Evolutionary conservation across 768 basidiomycete species (phyloP), one percentile per base, ranked within the genome.

Genomic region (Boletus sensibilis): DNA sequence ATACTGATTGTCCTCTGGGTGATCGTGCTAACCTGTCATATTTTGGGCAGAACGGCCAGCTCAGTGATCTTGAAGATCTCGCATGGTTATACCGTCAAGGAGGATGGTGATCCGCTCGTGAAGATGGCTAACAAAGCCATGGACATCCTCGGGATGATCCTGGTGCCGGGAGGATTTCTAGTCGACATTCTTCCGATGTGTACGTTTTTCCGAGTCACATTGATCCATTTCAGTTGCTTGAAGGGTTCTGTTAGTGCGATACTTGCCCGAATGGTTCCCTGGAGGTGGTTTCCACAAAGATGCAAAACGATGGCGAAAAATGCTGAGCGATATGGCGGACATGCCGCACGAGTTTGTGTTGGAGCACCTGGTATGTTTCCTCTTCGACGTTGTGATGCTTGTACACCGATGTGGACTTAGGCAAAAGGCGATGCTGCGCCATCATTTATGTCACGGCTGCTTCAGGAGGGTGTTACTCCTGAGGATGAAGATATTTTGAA

Each of bases 31-130:
- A 56, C 10, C 2, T 7, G 44, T 18, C 5, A 3, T 16, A 4
- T n/a, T 47, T 23, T 23, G 45, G 29, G 46, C 45, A 79, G 79
- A 39, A 59, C 68, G 51, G 66, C 72, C 0, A 72, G 73, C 0
- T 66, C 74, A 4, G 61, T 69, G 14, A 74, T 78, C 56, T 58
- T 71, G 53, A 66, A 60, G 20, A 63, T 73, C 16, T 73, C 73
- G 1, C 71, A 78, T 47, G 78, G 77, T 3, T 66, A 76, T 20
- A 60, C 69, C 12, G 70, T 74, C 16, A 37, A 65, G 49, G 58
- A 63, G 4, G 57, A 64, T 2, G 43, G 65, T 25, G 77, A 78
- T 57, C 72, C 71, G 0, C 69, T 72, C 25, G 61, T 75, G 14
- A 45, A 66, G 25, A 49, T 64, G 33, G 68, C 68, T 9, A 62